Percentiles rank a stretch among this genome's conserved stretches.
Conservation (phyloP, 129 eudicot genomes). For the Rutidosis leptorrhynchoides region DNA sequence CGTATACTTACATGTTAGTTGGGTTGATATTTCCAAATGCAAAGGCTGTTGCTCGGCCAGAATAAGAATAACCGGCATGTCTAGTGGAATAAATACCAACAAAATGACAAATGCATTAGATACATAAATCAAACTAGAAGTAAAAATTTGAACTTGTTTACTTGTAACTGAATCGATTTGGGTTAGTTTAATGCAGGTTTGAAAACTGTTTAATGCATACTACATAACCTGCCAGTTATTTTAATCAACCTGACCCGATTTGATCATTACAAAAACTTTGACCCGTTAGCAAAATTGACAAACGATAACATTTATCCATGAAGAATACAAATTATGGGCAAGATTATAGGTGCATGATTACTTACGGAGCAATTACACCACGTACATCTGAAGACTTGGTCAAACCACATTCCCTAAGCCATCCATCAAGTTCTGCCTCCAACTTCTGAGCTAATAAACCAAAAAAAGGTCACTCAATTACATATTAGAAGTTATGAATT, state of each 20-base stretch:
- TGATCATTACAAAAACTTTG: not conserved
- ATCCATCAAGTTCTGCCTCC: conserved; percentile 79
- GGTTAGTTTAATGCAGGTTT: not conserved
- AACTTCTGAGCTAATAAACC: conserved; percentile 61
- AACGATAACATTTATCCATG: not conserved
- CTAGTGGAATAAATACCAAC: conserved; percentile 49
- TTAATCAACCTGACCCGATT: not conserved
- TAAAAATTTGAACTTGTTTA: not conserved
- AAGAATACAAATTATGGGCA: not conserved
- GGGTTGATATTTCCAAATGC: conserved; percentile 96
- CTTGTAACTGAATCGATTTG: not conserved
- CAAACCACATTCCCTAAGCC: conserved; percentile 70
- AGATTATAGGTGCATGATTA: not conserved
- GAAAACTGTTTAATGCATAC: not conserved
- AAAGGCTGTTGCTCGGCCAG: conserved; percentile 98
- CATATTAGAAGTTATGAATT: not conserved
- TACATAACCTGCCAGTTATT: not conserved
- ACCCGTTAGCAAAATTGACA: not conserved
- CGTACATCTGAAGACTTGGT: conserved; percentile 85
- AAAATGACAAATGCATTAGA: conserved; percentile 17
- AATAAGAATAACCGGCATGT: conserved; percentile 99
- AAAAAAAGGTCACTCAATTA: not conserved
- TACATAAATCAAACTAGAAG: not conserved
- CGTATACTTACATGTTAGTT: conserved; percentile 72
- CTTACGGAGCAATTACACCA: conserved; percentile 99